Conservation (phyloP, 2,329 filamentous ascomycete genomes). For the Cladosporium sp. region DNA sequence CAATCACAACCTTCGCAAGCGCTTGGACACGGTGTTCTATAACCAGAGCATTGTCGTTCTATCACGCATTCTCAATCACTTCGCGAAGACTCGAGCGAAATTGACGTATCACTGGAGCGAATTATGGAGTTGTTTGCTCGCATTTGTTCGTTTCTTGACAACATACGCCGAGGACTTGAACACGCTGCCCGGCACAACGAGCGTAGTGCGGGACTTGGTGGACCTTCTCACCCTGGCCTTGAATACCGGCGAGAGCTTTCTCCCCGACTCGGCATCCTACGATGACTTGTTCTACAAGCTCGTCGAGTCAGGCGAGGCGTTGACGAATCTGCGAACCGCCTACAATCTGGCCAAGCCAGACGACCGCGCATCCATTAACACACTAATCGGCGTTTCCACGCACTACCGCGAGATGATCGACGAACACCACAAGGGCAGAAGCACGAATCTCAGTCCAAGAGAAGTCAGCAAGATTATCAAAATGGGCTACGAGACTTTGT, state of each 20-base stretch:
- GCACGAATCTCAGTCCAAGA: slow-evolving; percentile 61
- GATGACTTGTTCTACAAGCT: slow-evolving; percentile 99
- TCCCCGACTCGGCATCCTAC: slow-evolving; percentile 80
- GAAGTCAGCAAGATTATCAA: slow-evolving; percentile 91
- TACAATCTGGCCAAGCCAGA: slow-evolving; percentile 48
- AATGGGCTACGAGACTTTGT: slow-evolving; percentile 90
- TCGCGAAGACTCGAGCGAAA: slow-evolving; percentile 75
- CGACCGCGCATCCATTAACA: slow-evolving; percentile 65
- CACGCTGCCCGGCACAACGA: slow-evolving; percentile 60
- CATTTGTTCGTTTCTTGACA: slow-evolving; percentile 82
- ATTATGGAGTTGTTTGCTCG: slow-evolving; percentile 81
- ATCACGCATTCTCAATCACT: slow-evolving; percentile 73
- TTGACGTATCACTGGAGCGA: slow-evolving; percentile 91
- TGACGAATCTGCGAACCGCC: slow-evolving; percentile 73
- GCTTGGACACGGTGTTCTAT: slow-evolving; percentile 70
- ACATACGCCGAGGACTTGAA: slow-evolving; percentile 77
- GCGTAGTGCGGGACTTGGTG: slow-evolving; percentile 69
- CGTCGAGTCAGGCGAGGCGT: slow-evolving; percentile 79
- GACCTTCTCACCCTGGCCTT: slow-evolving; percentile 79
- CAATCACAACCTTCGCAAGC: slow-evolving; percentile 84
- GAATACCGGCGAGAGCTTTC: slow-evolving; percentile 80
- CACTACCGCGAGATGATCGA: slow-evolving; percentile 84
- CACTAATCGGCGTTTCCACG: slow-evolving; percentile 70
- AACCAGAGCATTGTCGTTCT: slow-evolving; percentile 72
- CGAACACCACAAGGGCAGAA: slow-evolving; percentile 34